Evolutionary conservation across 2,329 filamentous ascomycete genomes (phyloP), one percentile per base, ranked within the genome.

Genomic region (Hymenoscyphus occultus): DNA sequence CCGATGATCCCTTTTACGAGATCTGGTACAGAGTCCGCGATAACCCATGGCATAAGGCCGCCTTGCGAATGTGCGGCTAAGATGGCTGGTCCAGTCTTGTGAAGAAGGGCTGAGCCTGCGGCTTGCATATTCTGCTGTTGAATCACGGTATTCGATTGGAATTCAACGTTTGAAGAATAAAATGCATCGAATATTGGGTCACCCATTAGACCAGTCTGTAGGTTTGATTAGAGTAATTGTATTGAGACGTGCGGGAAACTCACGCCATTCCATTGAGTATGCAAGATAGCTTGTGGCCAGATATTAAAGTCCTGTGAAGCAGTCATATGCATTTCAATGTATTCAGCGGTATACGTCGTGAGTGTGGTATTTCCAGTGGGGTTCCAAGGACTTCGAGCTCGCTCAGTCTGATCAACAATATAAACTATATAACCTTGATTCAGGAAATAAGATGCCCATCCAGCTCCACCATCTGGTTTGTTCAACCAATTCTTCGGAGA

Each of bases 371-470:
- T 67, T 14, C 66, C 63, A 45, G 35, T 39, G 2, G 71, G 73
- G 19, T 67, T 68, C 40, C 68, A 71, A 0, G 65, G 60, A 51
- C 67, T 69, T 35, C 74, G 65, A 12, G 70, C 73, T 40, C 67
- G 67, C 13, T 67, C 65, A 0, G 72, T 68, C 39, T 74, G 69
- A 60, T 76, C 75, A 28, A 74, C 60, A 13, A 83, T 72, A 68
- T 82, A 83, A 58, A 81, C 75, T 32, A 74, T 75, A 66, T 82
- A 82, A 16, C 81, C 81, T 39, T 78, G 71, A 7, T 75, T 70
- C 16, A 83, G 71, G 65, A 81, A 82, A 65, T 77, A 80, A 0
- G 79, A 78, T 1, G 80, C 79, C 81, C 80, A 83, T 54, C 81
- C 81, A 64, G 73, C 66, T 5, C 78, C 74, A 40, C 77, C 78